Base-by-base conservation (phyloP, 441 rosid species). In the Erodium texanum region DNA sequence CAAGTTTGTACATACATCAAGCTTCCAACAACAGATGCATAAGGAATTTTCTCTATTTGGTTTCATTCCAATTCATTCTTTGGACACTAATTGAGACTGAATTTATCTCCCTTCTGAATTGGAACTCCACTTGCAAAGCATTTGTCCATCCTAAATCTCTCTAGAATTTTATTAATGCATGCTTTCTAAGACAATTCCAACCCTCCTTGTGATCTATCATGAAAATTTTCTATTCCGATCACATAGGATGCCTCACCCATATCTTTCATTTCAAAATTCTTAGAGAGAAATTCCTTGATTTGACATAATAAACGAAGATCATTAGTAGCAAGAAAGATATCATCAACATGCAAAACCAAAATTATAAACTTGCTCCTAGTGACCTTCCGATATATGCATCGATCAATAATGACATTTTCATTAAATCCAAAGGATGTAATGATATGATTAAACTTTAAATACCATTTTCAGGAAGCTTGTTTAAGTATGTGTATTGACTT, bases 381-480 rank as follows among this genome's bases (percentile, higher is more conserved):
- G 56, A 3, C 7, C 56, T 48, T 48, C 9, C 3, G 16, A 48
- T 3, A 48, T 2, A 48, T 9, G 1, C 56, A n/a, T n/a, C n/a
- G n/a, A n/a, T n/a, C n/a, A n/a, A n/a, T n/a, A n/a, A n/a, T n/a
- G n/a, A n/a, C n/a, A n/a, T n/a, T n/a, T n/a, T n/a, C n/a, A n/a
- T n/a, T n/a, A n/a, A n/a, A n/a, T n/a, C 54, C 54, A 38, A 34
- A 65, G 0, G 68, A 65, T 5, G n/a, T 19, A 2, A 65, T 38
- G 3, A 20, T 65, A 65, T 65, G 24, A 36, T 18, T 65, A 18
- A 14, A 16, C 15, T 32, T 32, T 2, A 6, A 6, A 32, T n/a
- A n/a, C n/a, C n/a, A n/a, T n/a, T n/a, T n/a, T n/a, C 6, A 0
- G 54, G 68, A 65, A 65, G 54, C 68, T 38, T 18, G 68, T 18